Percentiles rank a stretch among this genome's conserved stretches.
These are phyloP conservation scores for Vitis cinerea DNA, from an alignment of 164 flowering plant genomes.

Conservation along the genomic window DNA sequence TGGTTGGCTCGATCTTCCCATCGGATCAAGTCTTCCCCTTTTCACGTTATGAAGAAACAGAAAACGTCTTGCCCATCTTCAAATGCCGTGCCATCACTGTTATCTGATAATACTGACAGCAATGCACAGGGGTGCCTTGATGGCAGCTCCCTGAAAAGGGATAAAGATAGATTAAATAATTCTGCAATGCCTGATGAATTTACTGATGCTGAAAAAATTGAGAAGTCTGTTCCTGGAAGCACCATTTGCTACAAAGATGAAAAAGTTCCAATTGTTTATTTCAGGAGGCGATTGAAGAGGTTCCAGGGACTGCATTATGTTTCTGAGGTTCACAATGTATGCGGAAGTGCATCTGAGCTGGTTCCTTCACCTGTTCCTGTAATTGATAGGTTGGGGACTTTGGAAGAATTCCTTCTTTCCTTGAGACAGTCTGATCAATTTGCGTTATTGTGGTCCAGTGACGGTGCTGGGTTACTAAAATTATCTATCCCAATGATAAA, in stretches of 20 bases:
- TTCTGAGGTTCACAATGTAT: constrained; percentile 16
- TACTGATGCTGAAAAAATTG: constrained; percentile 19
- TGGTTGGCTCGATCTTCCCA: constrained; percentile 75
- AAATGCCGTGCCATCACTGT: constrained; percentile 7
- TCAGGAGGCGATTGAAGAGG: constrained; percentile 56
- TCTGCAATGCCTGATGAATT: constrained; percentile 19
- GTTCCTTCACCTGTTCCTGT: constrained; percentile 23
- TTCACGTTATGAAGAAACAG: constrained; percentile 40
- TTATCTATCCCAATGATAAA: constrained; percentile 28
- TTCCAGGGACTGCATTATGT: constrained; percentile 11
- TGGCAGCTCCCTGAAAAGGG: constrained; percentile 15
- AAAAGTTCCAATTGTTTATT: constrained; percentile 64
- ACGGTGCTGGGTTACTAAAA: constrained; percentile 26
- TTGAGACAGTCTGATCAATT: constrained; percentile 13
- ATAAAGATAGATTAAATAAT: constrained; percentile 13
- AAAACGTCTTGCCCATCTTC: constrained; percentile 23
- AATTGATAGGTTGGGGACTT: constrained; percentile 18
- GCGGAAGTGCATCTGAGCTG: constrained; percentile 19
- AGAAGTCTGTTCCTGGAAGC: constrained; percentile 22
- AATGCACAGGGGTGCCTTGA: constrained; percentile 15
- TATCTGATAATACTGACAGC: constrained; percentile 25
- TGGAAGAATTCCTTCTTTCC: constrained; percentile 22
- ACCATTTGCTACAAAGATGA: constrained; percentile 19
- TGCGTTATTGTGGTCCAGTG: constrained; percentile 25
- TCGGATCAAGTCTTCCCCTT: constrained; percentile 51